A percentile compares a stretch with the other conserved stretches of the same genome.
Conservation (phyloP, 371 early-diverging fungal species). For the Actinomortierella wolfii region DNA sequence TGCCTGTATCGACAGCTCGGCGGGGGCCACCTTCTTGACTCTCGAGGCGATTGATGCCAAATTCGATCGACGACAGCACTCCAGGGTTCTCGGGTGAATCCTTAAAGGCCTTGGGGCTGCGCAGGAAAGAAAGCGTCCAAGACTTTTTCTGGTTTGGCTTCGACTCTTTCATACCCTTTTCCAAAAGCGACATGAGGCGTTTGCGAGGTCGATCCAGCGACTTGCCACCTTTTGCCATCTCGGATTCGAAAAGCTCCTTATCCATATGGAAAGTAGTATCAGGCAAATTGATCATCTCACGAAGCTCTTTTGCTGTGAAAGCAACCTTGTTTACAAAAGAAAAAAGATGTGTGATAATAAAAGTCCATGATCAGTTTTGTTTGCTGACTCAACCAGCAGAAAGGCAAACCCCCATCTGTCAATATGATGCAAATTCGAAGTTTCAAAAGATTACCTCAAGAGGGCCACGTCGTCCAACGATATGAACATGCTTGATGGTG, state of each 20-base stretch:
- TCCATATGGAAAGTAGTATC: constrained; percentile 67
- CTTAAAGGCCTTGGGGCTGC: constrained; percentile 67
- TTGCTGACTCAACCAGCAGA: neutral
- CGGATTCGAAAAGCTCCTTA: constrained; percentile 52
- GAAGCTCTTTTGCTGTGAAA: constrained; percentile 93
- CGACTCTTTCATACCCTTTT: constrained; percentile 57
- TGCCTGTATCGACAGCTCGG: constrained; percentile 64
- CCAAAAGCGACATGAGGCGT: constrained; percentile 78
- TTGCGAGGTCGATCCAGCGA: constrained; percentile 66
- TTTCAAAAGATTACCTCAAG: constrained; percentile 65
- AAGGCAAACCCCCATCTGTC: neutral
- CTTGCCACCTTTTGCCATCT: constrained; percentile 46
- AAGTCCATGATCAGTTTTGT: neutral
- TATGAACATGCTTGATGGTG: constrained; percentile 76
- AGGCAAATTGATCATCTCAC: constrained; percentile 89
- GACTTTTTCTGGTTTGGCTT: constrained; percentile 55
- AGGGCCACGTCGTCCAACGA: constrained; percentile 94
- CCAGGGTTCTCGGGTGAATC: constrained; percentile 12
- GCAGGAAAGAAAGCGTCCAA: constrained; percentile 77
- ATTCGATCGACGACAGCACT: constrained; percentile 48
- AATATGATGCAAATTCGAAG: neutral
- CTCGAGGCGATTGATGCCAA: constrained; percentile 73
- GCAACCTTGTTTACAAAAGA: constrained; percentile 60
- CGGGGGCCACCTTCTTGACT: constrained; percentile 53
- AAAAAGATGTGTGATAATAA: neutral